Base-by-base conservation (phyloP, 495 filamentous ascomycete genomes). In the Aeminium ludgeri region DNA sequence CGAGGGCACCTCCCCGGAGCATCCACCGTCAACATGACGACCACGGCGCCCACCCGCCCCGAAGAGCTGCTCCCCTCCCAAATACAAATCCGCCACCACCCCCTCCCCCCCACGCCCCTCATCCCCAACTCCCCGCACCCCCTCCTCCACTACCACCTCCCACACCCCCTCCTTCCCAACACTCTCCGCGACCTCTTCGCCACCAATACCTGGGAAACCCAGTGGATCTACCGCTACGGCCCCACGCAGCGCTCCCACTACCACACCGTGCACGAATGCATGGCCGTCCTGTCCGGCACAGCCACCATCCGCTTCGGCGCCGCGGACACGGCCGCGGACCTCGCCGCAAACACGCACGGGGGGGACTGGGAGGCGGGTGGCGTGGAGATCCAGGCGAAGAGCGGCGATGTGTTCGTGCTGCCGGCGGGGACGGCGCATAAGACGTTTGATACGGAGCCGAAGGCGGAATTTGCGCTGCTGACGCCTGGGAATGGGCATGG, bases 211-310 rank as follows among this genome's bases (percentile, higher is more conserved):
- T 62, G 60, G 58, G 34, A 55, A 29, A 31, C 47, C 0, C 51
- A 59, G 36, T 64, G 60, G 60, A 53, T 62, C 30, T 50, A 38
- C 30, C 50, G 50, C 27, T 62, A 64, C 50, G 57, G 58, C n/a
- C 40, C 41, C 13, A 52, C 52, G 3, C 60, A 64, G 36, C 18
- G 36, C 8, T 58, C 60, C 11, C 59, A 62, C 46, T 64, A 64
- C 43, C 60, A 62, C 53, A 50, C 54, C 8, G 50, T 55, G n/a
- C 60, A 64, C 44, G 60, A 64, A 46, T 55, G 50, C 49, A 64
- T 64, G 60, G 48, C 51, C 19, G 60, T 64, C 2, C 37, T 62
- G 6, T 53, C 55, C 11, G 60, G 60, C 1, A 40, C 47, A 7
- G 60, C 57, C 1, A 51, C 40, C 4, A 62, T 64, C 35, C 49